Percentiles rank a stretch among this genome's conserved stretches.
Conservation (phyloP, 805 yeast genomes). For the Kazachstania psychrophila region DNA sequence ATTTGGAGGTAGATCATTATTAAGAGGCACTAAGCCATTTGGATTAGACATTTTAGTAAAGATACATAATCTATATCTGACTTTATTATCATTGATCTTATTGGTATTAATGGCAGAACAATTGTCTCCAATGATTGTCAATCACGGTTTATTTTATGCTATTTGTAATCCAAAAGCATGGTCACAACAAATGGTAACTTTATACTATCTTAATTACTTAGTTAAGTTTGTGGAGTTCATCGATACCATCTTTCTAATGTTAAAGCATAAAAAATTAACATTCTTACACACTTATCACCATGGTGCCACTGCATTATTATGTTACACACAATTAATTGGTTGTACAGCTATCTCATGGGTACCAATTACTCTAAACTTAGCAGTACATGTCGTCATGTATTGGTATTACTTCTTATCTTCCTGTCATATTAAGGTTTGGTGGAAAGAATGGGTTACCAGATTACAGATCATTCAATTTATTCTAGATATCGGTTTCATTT, state of each 20-base stretch:
- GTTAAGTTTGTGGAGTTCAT: conserved; percentile 81
- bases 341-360: conserved; percentile 91
- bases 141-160: conserved; percentile 74
- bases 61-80: conserved; percentile 71
- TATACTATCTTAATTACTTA: conserved; percentile 85
- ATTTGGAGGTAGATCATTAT: conserved; percentile 70
- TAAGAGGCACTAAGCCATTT: conserved; percentile 52
- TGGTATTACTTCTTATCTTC: conserved; percentile 92
- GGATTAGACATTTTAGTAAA: conserved; percentile 69
- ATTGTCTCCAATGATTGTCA: conserved; percentile 62
- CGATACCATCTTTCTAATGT: conserved; percentile 83
- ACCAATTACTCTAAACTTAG: conserved; percentile 77
- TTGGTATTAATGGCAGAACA: conserved; percentile 73
- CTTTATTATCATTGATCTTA: conserved; percentile 56
- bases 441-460: conserved; percentile 98
- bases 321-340: conserved; percentile 89
- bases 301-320: conserved; percentile 92
- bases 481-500: conserved; percentile 79
- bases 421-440: conserved; percentile 92
- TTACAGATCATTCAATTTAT: conserved; percentile 90
- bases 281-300: conserved; percentile 95
- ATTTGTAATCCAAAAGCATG: conserved; percentile 72
- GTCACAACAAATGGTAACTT: conserved; percentile 70
- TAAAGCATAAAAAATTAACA: conserved; percentile 83
- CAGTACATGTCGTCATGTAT: conserved; percentile 94